Evolutionary conservation across 2,329 filamentous ascomycete species (phyloP).

Genomic region (Claviceps spartinae): DNA sequence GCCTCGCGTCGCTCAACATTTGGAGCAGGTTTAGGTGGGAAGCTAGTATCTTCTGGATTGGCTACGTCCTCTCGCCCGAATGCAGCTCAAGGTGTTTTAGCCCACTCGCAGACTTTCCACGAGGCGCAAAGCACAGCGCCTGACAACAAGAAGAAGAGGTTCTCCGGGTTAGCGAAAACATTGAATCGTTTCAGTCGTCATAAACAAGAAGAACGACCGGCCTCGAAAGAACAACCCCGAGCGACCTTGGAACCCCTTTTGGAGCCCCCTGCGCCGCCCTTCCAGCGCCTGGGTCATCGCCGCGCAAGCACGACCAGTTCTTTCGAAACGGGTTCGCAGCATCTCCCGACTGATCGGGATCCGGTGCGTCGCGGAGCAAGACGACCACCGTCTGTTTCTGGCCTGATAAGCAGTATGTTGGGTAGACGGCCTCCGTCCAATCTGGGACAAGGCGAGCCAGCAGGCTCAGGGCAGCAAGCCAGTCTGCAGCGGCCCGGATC

Average conservation of each 20-base stretch:
- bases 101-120: constrained; percentile 1
- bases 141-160: constrained; percentile 31
- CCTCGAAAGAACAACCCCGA: not conserved
- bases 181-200: constrained; percentile 9
- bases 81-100: constrained; percentile 6
- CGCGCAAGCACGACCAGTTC: constrained; percentile 13
- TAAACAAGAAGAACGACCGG: not conserved
- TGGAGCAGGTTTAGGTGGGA: constrained; percentile 13
- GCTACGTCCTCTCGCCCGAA: constrained; percentile 12
- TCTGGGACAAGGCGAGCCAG: constrained; percentile 3
- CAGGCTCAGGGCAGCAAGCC: not conserved
- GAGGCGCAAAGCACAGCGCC: constrained; percentile 6
- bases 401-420: constrained; percentile 17
- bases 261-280: constrained; percentile 8
- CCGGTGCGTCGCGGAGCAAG: constrained; percentile 13
- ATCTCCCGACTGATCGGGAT: constrained; percentile 4
- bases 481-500: not conserved
- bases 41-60: constrained; percentile 7
- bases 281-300: constrained; percentile 6
- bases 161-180: constrained; percentile 25
- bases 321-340: constrained; percentile 8
- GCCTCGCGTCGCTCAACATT: constrained; percentile 28
- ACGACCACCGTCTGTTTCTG: constrained; percentile 15
- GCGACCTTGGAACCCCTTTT: constrained; percentile 5
- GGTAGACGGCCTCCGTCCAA: constrained; percentile 11